phyloP scores from a whole-genome alignment of 2,329 filamentous ascomycete species.

The Neodidymelliopsis sp. region DNA sequence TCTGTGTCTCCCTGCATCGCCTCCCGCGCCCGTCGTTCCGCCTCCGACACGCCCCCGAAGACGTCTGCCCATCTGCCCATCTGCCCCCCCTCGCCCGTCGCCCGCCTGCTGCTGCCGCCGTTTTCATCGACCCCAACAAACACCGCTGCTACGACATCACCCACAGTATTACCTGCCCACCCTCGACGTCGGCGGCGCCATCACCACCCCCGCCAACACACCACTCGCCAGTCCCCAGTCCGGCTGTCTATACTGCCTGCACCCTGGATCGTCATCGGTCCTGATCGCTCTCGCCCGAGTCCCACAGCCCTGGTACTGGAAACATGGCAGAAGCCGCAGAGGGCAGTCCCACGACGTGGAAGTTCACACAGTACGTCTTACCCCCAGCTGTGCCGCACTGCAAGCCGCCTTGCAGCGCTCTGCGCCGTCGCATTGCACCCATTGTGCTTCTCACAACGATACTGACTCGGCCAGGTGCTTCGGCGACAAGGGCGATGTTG shows the following conservation, averaged over 20 bases:
- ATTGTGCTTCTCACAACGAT: slow-evolving; percentile 4
- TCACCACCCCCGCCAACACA: slow-evolving; percentile 23
- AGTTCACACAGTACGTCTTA: slow-evolving; percentile 93
- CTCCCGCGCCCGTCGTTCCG: slow-evolving; percentile 28
- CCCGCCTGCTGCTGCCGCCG: slow-evolving; percentile 23
- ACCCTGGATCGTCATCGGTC: slow-evolving; percentile 17
- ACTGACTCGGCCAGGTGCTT: slow-evolving; percentile 77
- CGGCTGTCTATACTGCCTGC: slow-evolving; percentile 16
- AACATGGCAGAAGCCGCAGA: slow-evolving; percentile 98
- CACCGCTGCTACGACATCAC: slow-evolving; percentile 41
- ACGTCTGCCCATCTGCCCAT: slow-evolving; percentile 1
- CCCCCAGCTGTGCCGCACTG: not conserved
- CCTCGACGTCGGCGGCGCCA: slow-evolving; percentile 43
- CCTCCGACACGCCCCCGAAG: slow-evolving; percentile 28
- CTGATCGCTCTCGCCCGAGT: slow-evolving; percentile 25
- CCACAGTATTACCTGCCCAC: slow-evolving; percentile 32
- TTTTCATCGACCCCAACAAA: slow-evolving; percentile 31
- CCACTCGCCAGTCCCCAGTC: slow-evolving; percentile 21
- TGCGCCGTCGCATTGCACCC: slow-evolving; percentile 4
- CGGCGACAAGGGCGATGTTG: slow-evolving; percentile 98
- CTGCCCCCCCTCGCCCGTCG: slow-evolving; percentile 13
- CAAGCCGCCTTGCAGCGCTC: not conserved
- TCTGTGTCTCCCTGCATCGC: slow-evolving; percentile 32
- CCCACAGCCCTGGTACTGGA: slow-evolving; percentile 27
- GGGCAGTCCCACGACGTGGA: slow-evolving; percentile 95